Base-by-base conservation (phyloP, 2,329 filamentous ascomycete genomes). In the Davidsoniella eucalypti region DNA sequence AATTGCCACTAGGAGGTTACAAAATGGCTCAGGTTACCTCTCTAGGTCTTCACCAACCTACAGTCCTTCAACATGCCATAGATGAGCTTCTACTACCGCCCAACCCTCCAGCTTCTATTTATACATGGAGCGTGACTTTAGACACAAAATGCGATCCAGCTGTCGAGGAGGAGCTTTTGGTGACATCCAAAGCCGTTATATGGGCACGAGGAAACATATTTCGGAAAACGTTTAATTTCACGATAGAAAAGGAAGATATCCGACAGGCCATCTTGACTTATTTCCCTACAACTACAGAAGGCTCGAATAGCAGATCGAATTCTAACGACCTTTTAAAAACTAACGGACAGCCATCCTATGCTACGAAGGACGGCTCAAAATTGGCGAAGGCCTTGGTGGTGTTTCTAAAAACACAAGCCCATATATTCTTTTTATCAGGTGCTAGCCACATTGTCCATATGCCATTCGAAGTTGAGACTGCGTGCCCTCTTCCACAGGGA, bases 401-500 rank as follows among this genome's bases (percentile, higher is more conserved):
- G 46, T 84, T 96, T 57, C 76, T 98, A 56, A 88, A 85, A 65
- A 88, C 86, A 0, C 90, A 96, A 61, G 87, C 86, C 18, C 90
- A 96, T 61, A 78, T 98, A 56, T 93, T 88, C 69, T 95, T 93
- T 61, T 74, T 96, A 37, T 78, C 84, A 2, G 90, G 90, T 17
- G 81, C 86, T 33, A 92, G 78, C 60, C 85, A 98, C 71, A 78
- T 94, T 52, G 74, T 96, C 44, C 87, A 94, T 62, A 78, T 98
- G 60, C 90, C 90, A 1, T 98, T 98, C 60, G 88, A 96, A 65
- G 84, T 95, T 40, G 87, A 94, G 61, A 78, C 78, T 49, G 87
- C 85, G 26, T 86, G 88, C 62, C 79, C 90, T 36, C 84, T 85
- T 10, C 84, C 87, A 5, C 72, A 78, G 29, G 92, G 92, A 23